Percentiles rank a stretch among this genome's conserved stretches.
Conservation (phyloP, 257 asterid genomes). For the Nicotiana sylvestris region DNA sequence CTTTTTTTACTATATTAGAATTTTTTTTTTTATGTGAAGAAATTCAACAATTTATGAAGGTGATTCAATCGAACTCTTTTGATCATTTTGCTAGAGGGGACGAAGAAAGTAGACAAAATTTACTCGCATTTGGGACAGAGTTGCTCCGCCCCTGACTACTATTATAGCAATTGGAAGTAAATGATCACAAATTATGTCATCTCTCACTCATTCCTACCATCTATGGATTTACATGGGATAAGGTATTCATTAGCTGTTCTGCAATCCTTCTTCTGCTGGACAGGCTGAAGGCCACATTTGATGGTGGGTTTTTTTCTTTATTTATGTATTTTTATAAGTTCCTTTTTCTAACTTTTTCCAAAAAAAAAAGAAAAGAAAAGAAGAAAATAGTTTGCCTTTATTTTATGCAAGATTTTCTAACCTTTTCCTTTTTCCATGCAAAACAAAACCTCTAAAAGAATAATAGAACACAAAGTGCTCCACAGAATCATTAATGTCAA, state of each 20-base stretch:
- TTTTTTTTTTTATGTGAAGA: background rate
- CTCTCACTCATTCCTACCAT: background rate
- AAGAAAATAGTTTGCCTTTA: background rate
- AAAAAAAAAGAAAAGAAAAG: background rate
- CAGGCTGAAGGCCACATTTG: conserved; percentile 6
- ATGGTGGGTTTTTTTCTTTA: background rate
- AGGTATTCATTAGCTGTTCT: background rate
- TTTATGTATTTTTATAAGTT: background rate
- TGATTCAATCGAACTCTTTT: no score
- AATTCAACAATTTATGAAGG: background rate
- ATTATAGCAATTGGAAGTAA: no score
- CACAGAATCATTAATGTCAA: background rate
- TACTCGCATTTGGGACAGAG: no score
- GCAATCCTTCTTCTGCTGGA: background rate
- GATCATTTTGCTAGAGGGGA: no score
- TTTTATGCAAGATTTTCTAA: background rate
- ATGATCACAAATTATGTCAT: background rate
- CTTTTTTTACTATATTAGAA: background rate
- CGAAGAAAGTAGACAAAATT: no score
- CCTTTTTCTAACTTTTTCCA: background rate
- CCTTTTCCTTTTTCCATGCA: background rate
- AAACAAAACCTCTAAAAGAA: background rate
- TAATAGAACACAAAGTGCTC: background rate
- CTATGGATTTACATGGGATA: background rate
- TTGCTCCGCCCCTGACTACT: no score